Evolutionary conservation across 2,329 filamentous ascomycete species (phyloP), one percentile per base, ranked within the genome.

Genomic region (Hypoxylon rubiginosum): DNA sequence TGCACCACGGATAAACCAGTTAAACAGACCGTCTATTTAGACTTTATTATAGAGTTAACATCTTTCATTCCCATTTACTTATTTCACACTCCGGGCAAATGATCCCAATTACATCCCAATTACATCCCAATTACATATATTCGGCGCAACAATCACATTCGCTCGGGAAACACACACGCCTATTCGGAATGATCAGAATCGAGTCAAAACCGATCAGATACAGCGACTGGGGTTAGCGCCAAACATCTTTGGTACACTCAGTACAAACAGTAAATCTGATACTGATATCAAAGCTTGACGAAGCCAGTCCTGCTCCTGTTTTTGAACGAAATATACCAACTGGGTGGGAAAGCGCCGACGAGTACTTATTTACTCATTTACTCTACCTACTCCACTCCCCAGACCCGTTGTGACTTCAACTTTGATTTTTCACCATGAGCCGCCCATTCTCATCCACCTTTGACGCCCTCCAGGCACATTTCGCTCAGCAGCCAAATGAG

Each of bases 391-490:
- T 19, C 32, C 48, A 9, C 30, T 28, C 11, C 4, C 13, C 15
- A 54, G 3, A 41, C 6, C 34, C 4, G 39, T 28, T 24, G 30
- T 15, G 41, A n/a, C 13, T 53, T 13, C n/a, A 4, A 39, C 7
- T 13, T 30, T 4, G 13, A 4, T 19, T n/a, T 17, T 17, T 63
- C 62, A 67, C 50, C 34, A 74, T 75, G 73, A 71, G 59, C 36
- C 70, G 72, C 46, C 67, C 52, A 24, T 72, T 71, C 26, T 73
- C 73, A 15, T 72, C 73, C 5, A 63, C 71, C 15, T 69, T 73
- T 28, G 66, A 70, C 21, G 74, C 71, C 52, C 58, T 74, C 32
- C 74, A 75, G 64, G 73, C 69, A 39, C 73, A 74, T 49, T 75
- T 72, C 43, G 52, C 48, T 34, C 58, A 62, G 32, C 60, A 61